phyloP scores from a whole-genome alignment of 768 basidiomycete genomes.

The Daedalea quercina region DNA sequence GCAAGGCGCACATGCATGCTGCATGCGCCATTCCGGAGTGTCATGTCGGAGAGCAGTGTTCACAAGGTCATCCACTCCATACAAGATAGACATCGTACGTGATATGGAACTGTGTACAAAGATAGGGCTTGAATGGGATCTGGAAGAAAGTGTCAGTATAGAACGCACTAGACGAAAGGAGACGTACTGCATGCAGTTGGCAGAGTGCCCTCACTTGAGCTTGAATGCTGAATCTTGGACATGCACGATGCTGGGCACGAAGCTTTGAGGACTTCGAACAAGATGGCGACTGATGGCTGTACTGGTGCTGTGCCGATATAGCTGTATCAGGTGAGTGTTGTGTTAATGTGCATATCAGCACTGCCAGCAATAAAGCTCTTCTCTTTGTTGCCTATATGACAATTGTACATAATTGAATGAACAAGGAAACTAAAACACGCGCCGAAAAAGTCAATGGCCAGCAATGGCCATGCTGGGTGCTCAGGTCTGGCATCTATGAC shows the following conservation, averaged over 20 bases:
- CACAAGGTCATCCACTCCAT: slow-evolving; percentile 9
- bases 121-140: neutral
- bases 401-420: too few species aligned
- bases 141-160: neutral
- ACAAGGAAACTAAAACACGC: neutral
- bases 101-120: slow-evolving; percentile 19
- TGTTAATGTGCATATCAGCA: neutral
- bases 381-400: neutral
- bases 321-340: slow-evolving; percentile 14
- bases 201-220: slow-evolving; percentile 12
- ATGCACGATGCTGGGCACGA: slow-evolving; percentile 21
- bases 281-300: slow-evolving; percentile 13
- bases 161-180: neutral
- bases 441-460: slow-evolving; percentile 3
- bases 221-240: slow-evolving; percentile 20
- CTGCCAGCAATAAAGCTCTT: neutral
- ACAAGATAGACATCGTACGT: slow-evolving; percentile 21
- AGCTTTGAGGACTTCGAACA: slow-evolving; percentile 13
- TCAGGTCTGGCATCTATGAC: neutral
- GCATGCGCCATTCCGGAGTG: slow-evolving; percentile 17
- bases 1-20: slow-evolving; percentile 22
- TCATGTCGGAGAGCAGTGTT: slow-evolving; percentile 11
- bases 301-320: slow-evolving; percentile 18
- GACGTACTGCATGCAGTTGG: slow-evolving; percentile 15
- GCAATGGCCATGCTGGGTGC: neutral